phyloP scores from a whole-genome alignment of 208 protist genomes.

The Tritrichomonas musculus region DNA sequence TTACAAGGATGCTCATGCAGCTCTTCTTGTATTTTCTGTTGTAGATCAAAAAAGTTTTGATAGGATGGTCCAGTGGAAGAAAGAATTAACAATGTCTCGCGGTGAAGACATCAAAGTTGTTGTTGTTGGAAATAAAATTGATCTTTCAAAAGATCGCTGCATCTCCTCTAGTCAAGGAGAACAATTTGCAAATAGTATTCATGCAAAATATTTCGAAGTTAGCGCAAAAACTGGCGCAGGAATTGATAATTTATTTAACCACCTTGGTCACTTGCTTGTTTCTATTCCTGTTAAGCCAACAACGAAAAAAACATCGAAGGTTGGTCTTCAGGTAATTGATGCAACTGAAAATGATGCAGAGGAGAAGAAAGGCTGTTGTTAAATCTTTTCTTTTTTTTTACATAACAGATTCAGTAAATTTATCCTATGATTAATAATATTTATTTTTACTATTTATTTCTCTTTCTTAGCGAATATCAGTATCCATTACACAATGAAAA shows the following conservation, averaged over 20 bases:
- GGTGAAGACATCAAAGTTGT: slow-evolving; percentile 2
- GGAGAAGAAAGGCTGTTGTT: background rate
- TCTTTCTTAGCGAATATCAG: no score
- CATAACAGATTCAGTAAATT: no score
- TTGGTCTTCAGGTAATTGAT: background rate
- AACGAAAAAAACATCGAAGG: background rate
- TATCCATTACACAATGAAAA: no score
- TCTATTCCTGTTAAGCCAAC: background rate
- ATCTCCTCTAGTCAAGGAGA: background rate
- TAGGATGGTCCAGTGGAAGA: background rate
- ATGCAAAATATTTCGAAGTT: background rate
- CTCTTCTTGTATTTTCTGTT: background rate
- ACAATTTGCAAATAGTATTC: background rate
- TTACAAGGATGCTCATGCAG: background rate
- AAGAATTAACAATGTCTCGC: background rate
- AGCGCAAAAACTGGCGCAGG: background rate
- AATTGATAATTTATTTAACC: background rate
- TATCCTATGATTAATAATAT: no score
- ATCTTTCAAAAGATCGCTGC: background rate
- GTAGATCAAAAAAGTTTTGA: background rate
- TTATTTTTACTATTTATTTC: no score
- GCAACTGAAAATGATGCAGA: background rate
- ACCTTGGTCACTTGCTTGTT: background rate
- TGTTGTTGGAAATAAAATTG: background rate
- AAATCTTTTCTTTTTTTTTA: no score